Percentiles rank a stretch among this genome's conserved stretches.
Conservation (phyloP, 179 eudicot genomes). For the Corrigiola litoralis region DNA sequence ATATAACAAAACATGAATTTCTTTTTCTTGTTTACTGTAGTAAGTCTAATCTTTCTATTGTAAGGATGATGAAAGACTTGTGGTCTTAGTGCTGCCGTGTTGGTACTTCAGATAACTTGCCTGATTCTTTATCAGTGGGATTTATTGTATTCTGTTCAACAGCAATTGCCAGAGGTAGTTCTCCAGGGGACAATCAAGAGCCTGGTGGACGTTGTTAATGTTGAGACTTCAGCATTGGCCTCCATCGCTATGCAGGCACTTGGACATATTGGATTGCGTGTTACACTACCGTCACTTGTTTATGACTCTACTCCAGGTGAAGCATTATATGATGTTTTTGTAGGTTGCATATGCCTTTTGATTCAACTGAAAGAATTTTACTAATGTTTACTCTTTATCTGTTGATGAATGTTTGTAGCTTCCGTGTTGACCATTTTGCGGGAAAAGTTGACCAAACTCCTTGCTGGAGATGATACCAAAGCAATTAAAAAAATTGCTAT, state of each 20-base stretch:
- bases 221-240: slow-evolving; percentile 74
- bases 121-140: slow-evolving; percentile 1
- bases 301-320: slow-evolving; percentile 59
- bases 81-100: slow-evolving; percentile 6
- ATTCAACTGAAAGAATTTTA: not conserved
- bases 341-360: slow-evolving; percentile 1
- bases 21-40: too few species aligned
- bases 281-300: slow-evolving; percentile 48
- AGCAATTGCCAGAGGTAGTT: slow-evolving; percentile 53
- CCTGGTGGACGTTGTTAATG: slow-evolving; percentile 64
- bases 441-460: slow-evolving; percentile 67
- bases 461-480: slow-evolving; percentile 76
- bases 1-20: too few species aligned
- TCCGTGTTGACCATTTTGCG: slow-evolving; percentile 48
- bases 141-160: slow-evolving; percentile 6
- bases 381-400: not conserved
- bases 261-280: slow-evolving; percentile 81
- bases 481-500: slow-evolving; percentile 73
- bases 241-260: slow-evolving; percentile 88
- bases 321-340: not conserved
- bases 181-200: slow-evolving; percentile 53
- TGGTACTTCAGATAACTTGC: not conserved
- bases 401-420: slow-evolving; percentile 38
- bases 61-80: not conserved
- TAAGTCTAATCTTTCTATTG: not conserved